Conservation (phyloP, 345 rosid genomes). For the Hibiscus trionum region DNA sequence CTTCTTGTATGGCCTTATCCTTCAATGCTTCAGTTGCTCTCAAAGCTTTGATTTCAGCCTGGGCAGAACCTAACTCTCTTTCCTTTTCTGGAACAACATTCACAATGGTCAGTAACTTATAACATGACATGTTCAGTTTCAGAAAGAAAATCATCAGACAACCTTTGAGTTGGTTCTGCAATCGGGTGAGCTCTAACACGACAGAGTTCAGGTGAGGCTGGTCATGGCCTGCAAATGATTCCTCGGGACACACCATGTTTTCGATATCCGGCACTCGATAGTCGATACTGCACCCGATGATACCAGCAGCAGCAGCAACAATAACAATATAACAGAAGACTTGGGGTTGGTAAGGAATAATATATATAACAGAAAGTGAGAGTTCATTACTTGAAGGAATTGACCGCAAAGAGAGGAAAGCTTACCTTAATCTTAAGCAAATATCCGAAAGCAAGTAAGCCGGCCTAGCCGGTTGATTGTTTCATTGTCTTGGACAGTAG, state of each 20-base stretch:
- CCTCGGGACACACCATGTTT: constrained; percentile 38
- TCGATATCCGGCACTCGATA: background rate
- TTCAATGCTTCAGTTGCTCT: constrained; percentile 56
- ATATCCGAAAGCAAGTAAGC: constrained; percentile 28
- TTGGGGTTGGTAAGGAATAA: constrained; percentile 14
- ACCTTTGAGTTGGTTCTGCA: constrained; percentile 74
- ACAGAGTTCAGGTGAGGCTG: constrained; percentile 39
- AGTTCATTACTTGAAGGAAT: constrained; percentile 50
- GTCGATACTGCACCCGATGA: constrained; percentile 6
- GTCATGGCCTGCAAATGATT: constrained; percentile 30
- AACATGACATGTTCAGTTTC: background rate
- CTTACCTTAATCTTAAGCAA: constrained; percentile 69
- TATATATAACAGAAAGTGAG: constrained; percentile 12
- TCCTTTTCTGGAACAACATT: constrained; percentile 47
- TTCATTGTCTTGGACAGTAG: background rate
- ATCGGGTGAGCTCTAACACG: constrained; percentile 52
- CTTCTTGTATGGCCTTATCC: constrained; percentile 70
- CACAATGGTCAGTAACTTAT: background rate
- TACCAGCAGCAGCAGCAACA: constrained; percentile 11
- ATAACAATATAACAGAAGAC: background rate
- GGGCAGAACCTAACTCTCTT: constrained; percentile 41
- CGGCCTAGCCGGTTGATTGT: constrained; percentile 37
- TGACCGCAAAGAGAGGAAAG: constrained; percentile 42
- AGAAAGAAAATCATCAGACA: background rate
- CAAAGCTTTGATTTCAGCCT: constrained; percentile 57